Conservation (phyloP, 257 asterid genomes). For the Cordia subcordata region DNA sequence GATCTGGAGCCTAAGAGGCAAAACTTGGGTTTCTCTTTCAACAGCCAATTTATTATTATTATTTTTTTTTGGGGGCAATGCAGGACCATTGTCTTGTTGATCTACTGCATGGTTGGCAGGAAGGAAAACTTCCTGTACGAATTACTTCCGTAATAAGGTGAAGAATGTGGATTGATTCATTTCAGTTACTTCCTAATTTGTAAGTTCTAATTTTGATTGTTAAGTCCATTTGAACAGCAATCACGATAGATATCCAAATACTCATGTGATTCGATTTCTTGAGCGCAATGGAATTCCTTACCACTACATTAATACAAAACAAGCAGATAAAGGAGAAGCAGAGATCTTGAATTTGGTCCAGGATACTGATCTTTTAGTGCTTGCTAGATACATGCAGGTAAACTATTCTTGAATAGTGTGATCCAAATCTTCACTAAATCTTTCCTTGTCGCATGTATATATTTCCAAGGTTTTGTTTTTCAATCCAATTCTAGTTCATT, state of each 20-base stretch:
- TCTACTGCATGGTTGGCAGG: conserved; percentile 90
- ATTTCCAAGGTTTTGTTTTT: too few species aligned
- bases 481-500: too few species aligned
- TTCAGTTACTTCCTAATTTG: conserved; percentile 10
- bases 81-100: conserved; percentile 96
- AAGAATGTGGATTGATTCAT: conserved; percentile 2
- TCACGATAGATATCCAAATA: conserved; percentile 76
- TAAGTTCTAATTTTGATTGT: conserved; percentile 12
- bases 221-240: conserved; percentile 47
- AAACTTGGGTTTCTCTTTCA: conserved; percentile 1
- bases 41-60: conserved; percentile 5
- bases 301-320: conserved; percentile 43
- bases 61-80: conserved; percentile 3
- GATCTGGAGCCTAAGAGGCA: conserved; percentile 2
- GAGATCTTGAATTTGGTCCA: conserved; percentile 64
- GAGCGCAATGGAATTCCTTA: conserved; percentile 88
- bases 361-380: conserved; percentile 87
- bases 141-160: conserved; percentile 79
- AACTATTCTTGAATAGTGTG: not conserved
- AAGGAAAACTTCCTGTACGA: conserved; percentile 74
- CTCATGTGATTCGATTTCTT: conserved; percentile 83
- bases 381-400: conserved; percentile 99
- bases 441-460: too few species aligned
- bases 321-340: conserved; percentile 49
- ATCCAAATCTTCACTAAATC: too few species aligned